Evolutionary conservation across 306 rosid species (phyloP), one percentile per base, ranked within the genome.

Genomic region (Spatholobus suberectus): DNA sequence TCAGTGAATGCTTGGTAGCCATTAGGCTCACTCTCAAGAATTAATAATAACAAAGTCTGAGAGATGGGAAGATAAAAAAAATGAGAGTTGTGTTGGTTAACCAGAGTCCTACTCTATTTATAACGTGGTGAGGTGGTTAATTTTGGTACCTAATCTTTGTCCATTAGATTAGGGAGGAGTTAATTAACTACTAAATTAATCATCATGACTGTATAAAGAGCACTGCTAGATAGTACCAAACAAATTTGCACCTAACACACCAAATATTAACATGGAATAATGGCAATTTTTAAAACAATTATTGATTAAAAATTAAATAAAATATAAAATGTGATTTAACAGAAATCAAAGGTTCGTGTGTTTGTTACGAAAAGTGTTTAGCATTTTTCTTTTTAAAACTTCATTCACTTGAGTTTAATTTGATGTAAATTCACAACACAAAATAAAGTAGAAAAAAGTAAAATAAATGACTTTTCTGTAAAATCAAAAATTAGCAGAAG

Each of bases 1-100:
- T 77, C 0, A 86, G 82, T 8, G 89, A 65, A 1, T 20, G 14
- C 55, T 75, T 84, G 15, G 58, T 0, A 57, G 68, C 8, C 58
- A 84, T 80, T 38, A 52, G 9, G 29, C 43, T 8, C 43, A 21
- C 47, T 74, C 67, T 49, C 47, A n/a, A 13, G 21, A 35, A 34
- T n/a, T n/a, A n/a, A n/a, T 20, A 52, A 12, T 20, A 3, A 2
- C 47, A 10, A 73, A 0, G 7, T n/a, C 38, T 7, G 40, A 14
- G 37, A 71, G 29, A 67, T 40, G 34, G 21, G 6, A 70, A 70
- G 21, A 67, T 3, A 0, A 4, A 23, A 10, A 5, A 17, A 43
- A 40, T 21, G 54, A 41, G 21, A 69, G 35, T 41, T 41, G 75
- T 20, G 54, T 43, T 68, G 51, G 37, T 63, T 17, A 1, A 35